Percentiles rank a stretch among this genome's conserved stretches.
Evolutionary conservation across 2,329 filamentous ascomycete genomes (phyloP).

Genomic region (Albophoma yamanashiensis): DNA sequence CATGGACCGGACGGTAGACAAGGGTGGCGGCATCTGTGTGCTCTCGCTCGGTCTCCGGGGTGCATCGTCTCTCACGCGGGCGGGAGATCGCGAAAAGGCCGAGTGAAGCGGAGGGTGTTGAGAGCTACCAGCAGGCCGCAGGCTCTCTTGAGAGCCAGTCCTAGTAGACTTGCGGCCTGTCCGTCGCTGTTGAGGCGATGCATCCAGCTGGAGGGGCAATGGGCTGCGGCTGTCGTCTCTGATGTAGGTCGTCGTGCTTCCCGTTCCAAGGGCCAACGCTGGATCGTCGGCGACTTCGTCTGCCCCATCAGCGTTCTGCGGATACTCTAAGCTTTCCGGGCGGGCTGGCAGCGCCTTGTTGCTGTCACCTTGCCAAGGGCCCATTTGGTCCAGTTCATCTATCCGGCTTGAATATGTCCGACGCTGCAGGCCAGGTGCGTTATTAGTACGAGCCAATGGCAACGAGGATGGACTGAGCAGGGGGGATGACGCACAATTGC

Average conservation of each 20-base stretch:
- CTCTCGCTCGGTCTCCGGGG: constrained; percentile 39
- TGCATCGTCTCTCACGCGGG: constrained; percentile 18
- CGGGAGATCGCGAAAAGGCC: constrained; percentile 40
- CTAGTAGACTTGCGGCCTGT: constrained; percentile 7
- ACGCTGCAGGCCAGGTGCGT: constrained; percentile 40
- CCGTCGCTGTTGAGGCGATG: constrained; percentile 14
- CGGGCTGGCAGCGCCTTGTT: constrained; percentile 69
- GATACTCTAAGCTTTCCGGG: constrained; percentile 42
- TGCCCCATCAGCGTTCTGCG: background rate
- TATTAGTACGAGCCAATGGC: background rate
- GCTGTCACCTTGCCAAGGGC: constrained; percentile 40
- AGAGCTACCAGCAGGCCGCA: constrained; percentile 13
- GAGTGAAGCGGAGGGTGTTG: constrained; percentile 33
- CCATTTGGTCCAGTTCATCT: constrained; percentile 68
- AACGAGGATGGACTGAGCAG: too few species aligned
- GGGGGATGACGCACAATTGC: constrained; percentile 62
- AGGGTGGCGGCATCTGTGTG: constrained; percentile 57
- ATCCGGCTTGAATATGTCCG: constrained; percentile 87
- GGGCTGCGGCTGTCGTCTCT: constrained; percentile 12
- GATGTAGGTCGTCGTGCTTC: constrained; percentile 37
- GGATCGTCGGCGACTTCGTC: background rate
- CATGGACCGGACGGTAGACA: constrained; percentile 52
- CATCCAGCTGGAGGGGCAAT: constrained; percentile 8
- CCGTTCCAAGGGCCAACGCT: constrained; percentile 32
- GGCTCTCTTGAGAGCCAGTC: constrained; percentile 12